phyloP scores from a whole-genome alignment of 768 basidiomycete species.

The Saitozyma podzolica region DNA sequence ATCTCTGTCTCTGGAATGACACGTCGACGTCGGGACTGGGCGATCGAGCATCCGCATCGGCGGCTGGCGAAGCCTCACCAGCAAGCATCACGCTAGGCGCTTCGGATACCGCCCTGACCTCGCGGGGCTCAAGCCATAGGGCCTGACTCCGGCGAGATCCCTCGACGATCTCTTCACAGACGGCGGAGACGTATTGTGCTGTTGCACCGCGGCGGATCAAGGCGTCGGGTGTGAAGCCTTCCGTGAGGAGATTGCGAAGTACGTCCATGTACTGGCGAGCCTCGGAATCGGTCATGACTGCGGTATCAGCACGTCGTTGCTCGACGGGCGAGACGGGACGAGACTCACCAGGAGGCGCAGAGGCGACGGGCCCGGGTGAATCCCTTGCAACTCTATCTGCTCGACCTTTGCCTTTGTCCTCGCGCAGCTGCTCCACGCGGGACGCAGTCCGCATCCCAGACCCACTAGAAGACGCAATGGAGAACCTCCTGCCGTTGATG shows the following conservation, averaged over 20 bases:
- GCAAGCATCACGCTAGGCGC: too few species aligned
- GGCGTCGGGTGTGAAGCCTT: conserved; percentile 34
- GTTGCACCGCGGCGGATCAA: conserved; percentile 33
- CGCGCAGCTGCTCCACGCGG: background rate
- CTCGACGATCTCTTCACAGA: conserved; percentile 40
- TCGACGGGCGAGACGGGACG: background rate
- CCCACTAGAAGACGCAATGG: background rate
- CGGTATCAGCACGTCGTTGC: background rate
- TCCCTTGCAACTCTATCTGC: background rate
- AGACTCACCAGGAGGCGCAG: conserved; percentile 17
- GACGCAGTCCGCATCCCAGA: background rate
- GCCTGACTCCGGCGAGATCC: conserved; percentile 13
- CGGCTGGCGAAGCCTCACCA: too few species aligned
- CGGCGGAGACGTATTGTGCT: conserved; percentile 33
- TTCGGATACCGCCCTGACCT: too few species aligned
- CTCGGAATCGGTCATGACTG: conserved; percentile 32
- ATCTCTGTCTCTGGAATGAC: too few species aligned
- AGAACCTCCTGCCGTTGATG: background rate
- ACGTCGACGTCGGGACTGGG: too few species aligned
- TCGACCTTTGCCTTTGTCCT: background rate
- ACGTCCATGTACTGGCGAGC: conserved; percentile 39
- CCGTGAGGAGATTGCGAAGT: conserved; percentile 32
- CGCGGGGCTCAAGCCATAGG: conserved; percentile 22
- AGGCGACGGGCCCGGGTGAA: conserved; percentile 9
- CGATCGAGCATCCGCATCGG: too few species aligned